Base-by-base conservation (phyloP, 148 eudicot species). In the Heliamphora exappendiculata region DNA sequence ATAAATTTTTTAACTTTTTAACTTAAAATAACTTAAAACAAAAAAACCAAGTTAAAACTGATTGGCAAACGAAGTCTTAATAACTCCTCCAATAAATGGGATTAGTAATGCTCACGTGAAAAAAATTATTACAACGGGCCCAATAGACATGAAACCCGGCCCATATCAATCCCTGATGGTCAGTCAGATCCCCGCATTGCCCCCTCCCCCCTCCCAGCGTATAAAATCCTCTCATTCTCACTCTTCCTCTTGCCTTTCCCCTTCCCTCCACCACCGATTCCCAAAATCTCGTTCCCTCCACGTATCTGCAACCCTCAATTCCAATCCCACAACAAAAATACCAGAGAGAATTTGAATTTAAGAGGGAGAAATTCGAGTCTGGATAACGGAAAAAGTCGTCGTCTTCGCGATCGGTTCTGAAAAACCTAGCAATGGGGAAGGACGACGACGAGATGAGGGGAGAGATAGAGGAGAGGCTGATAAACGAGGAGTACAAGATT, bases 401-500 rank as follows among this genome's bases (percentile, higher is more conserved):
- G 6, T 60, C 66, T 29, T 70, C 55, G 37, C 7, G 29, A 42
- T 41, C 33, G 71, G 22, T 67, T 42, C 31, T 22, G 34, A 24
- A 68, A 26, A 67, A 67, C 5, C 42, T 10, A 29, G 74, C 31
- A 76, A 93, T 93, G 98, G 92, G 89, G 71, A 89, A 86, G 74
- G 94, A 90, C 62, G 94, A 88, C 33, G 97, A 88, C 11, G 91
- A 89, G 80, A 84, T 84, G 86, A 85, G 91, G 81, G 89, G 86
- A 17, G 89, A 87, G 72, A 84, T 89, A n/a, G 96, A 91, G 83
- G 91, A 88, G 88, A 83, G 94, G 50, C 70, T 88, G 83, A 85
- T 89, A 44, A 91, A 91, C 75, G 97, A 93, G 66, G 98, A 93
- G 77, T 93, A 89, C 87, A 91, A 91, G 83, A 89, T 88, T 51